Evolutionary conservation across 371 early-diverging fungal genomes (phyloP).

Genomic region (Mortierella sp.): DNA sequence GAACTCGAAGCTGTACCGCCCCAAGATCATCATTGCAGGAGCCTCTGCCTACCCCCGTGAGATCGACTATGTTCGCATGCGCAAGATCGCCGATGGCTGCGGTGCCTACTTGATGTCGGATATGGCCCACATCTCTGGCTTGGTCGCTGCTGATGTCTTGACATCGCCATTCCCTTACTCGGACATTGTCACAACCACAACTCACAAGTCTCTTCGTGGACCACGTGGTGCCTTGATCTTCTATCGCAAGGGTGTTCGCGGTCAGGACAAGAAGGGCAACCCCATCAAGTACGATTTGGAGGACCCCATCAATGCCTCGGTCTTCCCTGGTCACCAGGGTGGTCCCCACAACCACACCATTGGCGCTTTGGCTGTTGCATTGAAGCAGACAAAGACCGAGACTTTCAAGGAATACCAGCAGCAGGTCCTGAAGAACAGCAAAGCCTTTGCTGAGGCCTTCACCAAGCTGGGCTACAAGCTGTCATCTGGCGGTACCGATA

Average conservation of each 20-base stretch:
- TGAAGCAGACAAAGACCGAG: constrained; percentile 87
- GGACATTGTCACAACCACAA: constrained; percentile 99
- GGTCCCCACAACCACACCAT: constrained; percentile 99
- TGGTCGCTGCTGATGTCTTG: constrained; percentile 90
- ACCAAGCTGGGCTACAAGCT: constrained; percentile 80
- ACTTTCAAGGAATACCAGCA: constrained; percentile 92
- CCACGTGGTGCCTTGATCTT: constrained; percentile 99
- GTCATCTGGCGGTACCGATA: constrained; percentile 96
- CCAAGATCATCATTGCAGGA: constrained; percentile 99
- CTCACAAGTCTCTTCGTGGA: constrained; percentile 99
- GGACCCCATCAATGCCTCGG: constrained; percentile 93
- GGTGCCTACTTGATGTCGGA: constrained; percentile 97
- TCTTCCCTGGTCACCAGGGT: constrained; percentile 99
- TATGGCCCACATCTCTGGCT: constrained; percentile 97
- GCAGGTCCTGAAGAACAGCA: constrained; percentile 91
- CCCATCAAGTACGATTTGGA: constrained; percentile 91
- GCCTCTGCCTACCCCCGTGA: constrained; percentile 97
- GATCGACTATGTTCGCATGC: constrained; percentile 96
- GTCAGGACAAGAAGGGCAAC: constrained; percentile 85
- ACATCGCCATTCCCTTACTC: constrained; percentile 95
- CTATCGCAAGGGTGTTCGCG: constrained; percentile 91
- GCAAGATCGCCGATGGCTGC: constrained; percentile 85
- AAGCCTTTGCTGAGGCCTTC: constrained; percentile 88
- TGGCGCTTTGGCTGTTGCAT: constrained; percentile 95
- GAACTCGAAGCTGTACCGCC: constrained; percentile 90